phyloP scores from a whole-genome alignment of 257 asterid species.

The Asclepias syriaca region DNA sequence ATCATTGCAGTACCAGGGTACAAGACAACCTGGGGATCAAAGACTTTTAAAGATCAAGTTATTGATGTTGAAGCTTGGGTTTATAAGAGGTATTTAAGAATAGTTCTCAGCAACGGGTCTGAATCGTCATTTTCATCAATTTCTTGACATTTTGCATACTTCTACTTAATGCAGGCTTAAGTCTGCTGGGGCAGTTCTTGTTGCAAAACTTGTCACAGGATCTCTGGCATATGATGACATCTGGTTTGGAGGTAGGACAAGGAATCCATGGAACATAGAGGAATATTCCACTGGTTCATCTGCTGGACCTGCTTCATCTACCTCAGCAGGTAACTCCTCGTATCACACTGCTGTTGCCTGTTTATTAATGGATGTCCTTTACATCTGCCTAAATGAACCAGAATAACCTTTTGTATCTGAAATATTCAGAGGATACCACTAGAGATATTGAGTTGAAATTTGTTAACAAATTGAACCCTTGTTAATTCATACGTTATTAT shows the following conservation, averaged over 20 bases:
- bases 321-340: constrained; percentile 64
- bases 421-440: not conserved
- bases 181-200: constrained; percentile 83
- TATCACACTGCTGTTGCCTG: not conserved
- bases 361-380: not conserved
- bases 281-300: constrained; percentile 95
- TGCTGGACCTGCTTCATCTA: constrained; percentile 89
- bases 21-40: constrained; percentile 95
- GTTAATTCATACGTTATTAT: not conserved
- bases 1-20: constrained; percentile 84
- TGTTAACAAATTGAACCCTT: not conserved
- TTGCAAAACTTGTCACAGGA: constrained; percentile 81
- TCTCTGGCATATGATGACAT: constrained; percentile 93
- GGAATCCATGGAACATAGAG: constrained; percentile 96
- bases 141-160: not conserved
- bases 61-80: constrained; percentile 94
- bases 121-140: not conserved
- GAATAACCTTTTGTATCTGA: too few relatives aligned
- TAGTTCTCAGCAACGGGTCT: not conserved
- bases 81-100: constrained; percentile 57
- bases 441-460: not conserved
- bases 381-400: not conserved
- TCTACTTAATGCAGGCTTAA: constrained; percentile 48
- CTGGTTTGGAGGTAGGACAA: constrained; percentile 95
- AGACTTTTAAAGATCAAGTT: constrained; percentile 60